Percentiles rank a stretch among this genome's conserved stretches.
Conservation (phyloP, 257 asterid species). For the Buddleja alternifolia region DNA sequence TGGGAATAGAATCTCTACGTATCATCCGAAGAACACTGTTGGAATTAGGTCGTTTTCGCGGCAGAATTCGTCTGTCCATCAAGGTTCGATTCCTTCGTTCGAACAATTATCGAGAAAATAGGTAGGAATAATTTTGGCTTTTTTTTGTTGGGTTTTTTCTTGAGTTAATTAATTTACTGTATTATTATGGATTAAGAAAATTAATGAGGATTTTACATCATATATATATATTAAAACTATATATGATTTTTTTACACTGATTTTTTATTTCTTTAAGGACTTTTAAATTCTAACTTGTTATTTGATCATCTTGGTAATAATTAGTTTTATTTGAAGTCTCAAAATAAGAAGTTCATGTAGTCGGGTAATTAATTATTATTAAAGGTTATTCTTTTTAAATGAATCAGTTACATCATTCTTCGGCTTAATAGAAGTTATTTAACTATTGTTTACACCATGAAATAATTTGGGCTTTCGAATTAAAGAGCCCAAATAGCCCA, state of each 20-base stretch:
- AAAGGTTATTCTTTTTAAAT: no score
- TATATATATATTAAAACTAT: no score
- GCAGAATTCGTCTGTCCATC: slow-evolving; percentile 16
- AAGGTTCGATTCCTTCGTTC: not conserved
- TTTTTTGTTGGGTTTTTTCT: no score
- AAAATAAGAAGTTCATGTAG: not conserved
- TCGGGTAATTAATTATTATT: no score
- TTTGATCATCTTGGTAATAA: not conserved
- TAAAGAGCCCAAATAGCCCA: no score
- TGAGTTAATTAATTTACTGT: no score
- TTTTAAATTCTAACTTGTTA: not conserved
- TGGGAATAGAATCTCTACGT: slow-evolving; percentile 44
- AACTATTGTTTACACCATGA: no score
- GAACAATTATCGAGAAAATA: not conserved
- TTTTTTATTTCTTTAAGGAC: not conserved
- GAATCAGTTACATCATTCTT: no score
- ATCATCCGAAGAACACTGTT: slow-evolving; percentile 37
- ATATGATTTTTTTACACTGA: not conserved
- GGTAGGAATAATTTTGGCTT: not conserved
- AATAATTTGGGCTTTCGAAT: no score
- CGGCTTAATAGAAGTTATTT: no score
- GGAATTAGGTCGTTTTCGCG: slow-evolving; percentile 12
- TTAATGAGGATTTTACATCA: no score
- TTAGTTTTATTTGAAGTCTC: not conserved
- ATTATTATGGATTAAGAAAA: no score